Percentiles rank a stretch among this genome's conserved stretches.
Conservation (phyloP, 805 yeast genomes). For the Candida ficus region DNA sequence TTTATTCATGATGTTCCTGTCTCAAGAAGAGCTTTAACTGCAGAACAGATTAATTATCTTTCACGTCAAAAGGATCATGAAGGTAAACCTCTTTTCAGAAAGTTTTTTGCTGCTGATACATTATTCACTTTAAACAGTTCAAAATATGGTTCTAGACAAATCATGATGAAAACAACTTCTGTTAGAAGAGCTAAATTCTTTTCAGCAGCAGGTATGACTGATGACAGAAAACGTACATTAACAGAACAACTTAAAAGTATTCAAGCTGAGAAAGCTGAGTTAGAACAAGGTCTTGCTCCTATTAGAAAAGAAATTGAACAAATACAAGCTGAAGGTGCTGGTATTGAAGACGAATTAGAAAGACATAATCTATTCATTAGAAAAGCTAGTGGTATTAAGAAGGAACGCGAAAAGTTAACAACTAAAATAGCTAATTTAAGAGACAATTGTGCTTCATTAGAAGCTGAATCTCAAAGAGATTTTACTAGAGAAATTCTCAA, state of each 20-base stretch:
- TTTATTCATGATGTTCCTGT: conserved; percentile 60
- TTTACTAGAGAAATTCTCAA: conserved; percentile 22
- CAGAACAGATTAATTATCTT: conserved; percentile 33
- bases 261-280: conserved; percentile 8
- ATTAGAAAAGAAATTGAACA: conserved; percentile 2
- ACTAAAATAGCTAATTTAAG: conserved; percentile 26
- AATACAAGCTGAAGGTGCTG: background rate
- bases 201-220: conserved; percentile 19
- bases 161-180: conserved; percentile 18
- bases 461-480: conserved; percentile 37
- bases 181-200: conserved; percentile 12
- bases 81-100: conserved; percentile 44
- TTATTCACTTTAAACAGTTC: conserved; percentile 51
- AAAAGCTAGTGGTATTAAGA: conserved; percentile 11
- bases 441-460: conserved; percentile 29
- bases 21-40: conserved; percentile 39
- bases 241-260: conserved; percentile 13
- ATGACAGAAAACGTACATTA: conserved; percentile 13
- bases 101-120: conserved; percentile 56
- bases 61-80: conserved; percentile 24
- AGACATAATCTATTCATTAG: conserved; percentile 5
- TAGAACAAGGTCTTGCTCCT: conserved; percentile 8
- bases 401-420: conserved; percentile 18
- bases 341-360: background rate
- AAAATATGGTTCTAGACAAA: conserved; percentile 55